Evolutionary conservation across 179 eudicot species (phyloP).

Genomic region (Spergularia azorica): DNA sequence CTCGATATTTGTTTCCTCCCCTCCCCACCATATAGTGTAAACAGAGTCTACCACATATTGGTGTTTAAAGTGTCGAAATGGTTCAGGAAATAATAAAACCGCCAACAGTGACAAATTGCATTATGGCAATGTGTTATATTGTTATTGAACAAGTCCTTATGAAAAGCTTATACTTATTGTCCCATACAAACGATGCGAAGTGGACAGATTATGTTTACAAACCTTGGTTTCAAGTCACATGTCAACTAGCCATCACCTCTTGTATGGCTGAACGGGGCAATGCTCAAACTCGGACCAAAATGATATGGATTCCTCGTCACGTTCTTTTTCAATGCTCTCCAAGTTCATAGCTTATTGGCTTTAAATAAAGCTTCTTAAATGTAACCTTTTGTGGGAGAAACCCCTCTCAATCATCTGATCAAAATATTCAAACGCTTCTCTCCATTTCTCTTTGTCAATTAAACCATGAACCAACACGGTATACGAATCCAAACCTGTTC

Average conservation of each 20-base stretch:
- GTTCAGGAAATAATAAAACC: no score
- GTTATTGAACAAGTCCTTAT: no score
- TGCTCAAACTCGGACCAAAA: constrained; percentile 80
- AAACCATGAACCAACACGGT: constrained; percentile 79
- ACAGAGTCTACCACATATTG: no score
- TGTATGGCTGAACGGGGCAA: constrained; percentile 77
- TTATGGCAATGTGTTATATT: no score
- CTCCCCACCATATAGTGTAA: no score
- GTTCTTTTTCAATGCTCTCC: constrained; percentile 95
- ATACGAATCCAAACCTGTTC: constrained; percentile 88
- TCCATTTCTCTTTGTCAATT: constrained; percentile 75
- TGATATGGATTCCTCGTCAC: constrained; percentile 78
- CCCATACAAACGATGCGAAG: no score
- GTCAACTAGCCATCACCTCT: constrained; percentile 43
- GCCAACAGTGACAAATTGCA: no score
- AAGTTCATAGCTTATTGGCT: constrained; percentile 79
- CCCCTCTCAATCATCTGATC: constrained; percentile 92
- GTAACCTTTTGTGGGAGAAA: constrained; percentile 84
- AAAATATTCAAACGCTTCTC: constrained; percentile 71
- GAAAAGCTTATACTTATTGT: no score
- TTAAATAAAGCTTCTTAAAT: constrained; percentile 78
- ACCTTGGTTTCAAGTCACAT: not conserved
- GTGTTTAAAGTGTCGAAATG: no score
- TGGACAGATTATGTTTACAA: no score
- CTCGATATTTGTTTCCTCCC: no score